Evolutionary conservation across 2,329 filamentous ascomycete species (phyloP).

Genomic region (Thielaviopsis punctulata): DNA sequence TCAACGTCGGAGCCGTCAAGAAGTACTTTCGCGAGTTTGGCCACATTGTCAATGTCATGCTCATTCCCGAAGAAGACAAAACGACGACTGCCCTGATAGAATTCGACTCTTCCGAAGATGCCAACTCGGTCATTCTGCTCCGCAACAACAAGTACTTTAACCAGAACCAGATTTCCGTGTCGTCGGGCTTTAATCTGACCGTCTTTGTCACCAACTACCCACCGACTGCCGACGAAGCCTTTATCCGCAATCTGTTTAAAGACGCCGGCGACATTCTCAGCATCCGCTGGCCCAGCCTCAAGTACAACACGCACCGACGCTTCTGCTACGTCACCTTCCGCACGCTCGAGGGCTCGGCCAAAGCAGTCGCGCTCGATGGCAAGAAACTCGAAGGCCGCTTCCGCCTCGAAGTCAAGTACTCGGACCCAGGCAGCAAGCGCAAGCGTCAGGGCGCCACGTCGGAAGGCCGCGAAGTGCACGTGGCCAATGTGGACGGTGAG

Average conservation of each 20-base stretch:
- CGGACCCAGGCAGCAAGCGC: slow-evolving; percentile 65
- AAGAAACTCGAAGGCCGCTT: slow-evolving; percentile 49
- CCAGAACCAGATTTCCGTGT: slow-evolving; percentile 55
- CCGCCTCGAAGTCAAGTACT: slow-evolving; percentile 62
- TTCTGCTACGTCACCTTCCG: slow-evolving; percentile 95
- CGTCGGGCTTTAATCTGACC: slow-evolving; percentile 59
- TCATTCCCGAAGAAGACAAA: slow-evolving; percentile 45
- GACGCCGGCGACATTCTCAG: slow-evolving; percentile 68
- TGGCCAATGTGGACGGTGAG: slow-evolving; percentile 49
- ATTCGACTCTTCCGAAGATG: slow-evolving; percentile 67
- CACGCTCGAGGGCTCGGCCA: slow-evolving; percentile 46
- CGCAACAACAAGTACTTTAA: slow-evolving; percentile 67
- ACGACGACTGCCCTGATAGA: slow-evolving; percentile 64
- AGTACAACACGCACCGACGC: slow-evolving; percentile 70
- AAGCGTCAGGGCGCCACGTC: slow-evolving; percentile 60
- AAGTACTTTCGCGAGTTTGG: slow-evolving; percentile 91
- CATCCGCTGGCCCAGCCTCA: slow-evolving; percentile 79
- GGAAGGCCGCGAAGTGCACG: slow-evolving; percentile 76
- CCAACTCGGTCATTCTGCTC: slow-evolving; percentile 64
- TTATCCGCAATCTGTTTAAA: slow-evolving; percentile 50
- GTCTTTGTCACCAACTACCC: slow-evolving; percentile 88
- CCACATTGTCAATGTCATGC: slow-evolving; percentile 58
- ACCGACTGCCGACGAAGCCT: slow-evolving; percentile 52
- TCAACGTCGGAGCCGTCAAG: slow-evolving; percentile 54
- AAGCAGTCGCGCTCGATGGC: slow-evolving; percentile 54